Evolutionary conservation across 208 protist species (phyloP).

Genomic region (Leptomonas pyrrhocoris): DNA sequence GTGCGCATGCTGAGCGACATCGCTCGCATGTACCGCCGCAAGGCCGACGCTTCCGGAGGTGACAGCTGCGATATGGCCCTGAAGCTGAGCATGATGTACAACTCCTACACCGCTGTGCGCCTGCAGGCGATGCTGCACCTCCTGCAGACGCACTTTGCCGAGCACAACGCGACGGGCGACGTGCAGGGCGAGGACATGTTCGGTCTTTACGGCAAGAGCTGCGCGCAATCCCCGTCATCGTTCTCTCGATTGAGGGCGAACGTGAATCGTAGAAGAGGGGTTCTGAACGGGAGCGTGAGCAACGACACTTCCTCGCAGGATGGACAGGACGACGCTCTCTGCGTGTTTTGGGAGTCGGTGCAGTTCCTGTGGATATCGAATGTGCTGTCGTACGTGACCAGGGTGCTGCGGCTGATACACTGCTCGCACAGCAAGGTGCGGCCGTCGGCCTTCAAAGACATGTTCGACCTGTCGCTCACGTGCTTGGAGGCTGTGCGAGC

Average conservation of each 20-base stretch:
- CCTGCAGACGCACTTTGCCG: background rate
- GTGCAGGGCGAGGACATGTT: background rate
- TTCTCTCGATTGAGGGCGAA: background rate
- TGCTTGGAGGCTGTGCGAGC: background rate
- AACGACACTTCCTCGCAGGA: background rate
- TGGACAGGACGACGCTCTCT: background rate
- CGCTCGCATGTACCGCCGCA: background rate
- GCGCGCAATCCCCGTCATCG: background rate
- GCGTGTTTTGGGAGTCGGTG: constrained; percentile 3
- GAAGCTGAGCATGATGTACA: constrained; percentile 3
- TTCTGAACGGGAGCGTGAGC: no score
- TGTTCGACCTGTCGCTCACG: background rate
- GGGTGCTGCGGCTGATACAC: background rate
- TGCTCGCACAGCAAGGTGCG: background rate
- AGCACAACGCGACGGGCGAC: background rate
- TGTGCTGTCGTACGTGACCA: background rate
- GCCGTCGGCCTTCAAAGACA: background rate
- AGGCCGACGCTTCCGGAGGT: background rate
- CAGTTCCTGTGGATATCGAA: background rate
- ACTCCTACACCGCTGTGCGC: constrained; percentile 5
- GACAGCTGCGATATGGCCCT: background rate
- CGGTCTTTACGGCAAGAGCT: background rate
- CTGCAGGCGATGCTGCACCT: constrained; percentile 3
- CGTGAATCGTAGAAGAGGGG: background rate
- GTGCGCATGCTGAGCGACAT: constrained; percentile 8